Percentiles rank a stretch among this genome's conserved stretches.
Conservation (phyloP, 2,329 filamentous ascomycete species). For the Alternaria gansuensis region DNA sequence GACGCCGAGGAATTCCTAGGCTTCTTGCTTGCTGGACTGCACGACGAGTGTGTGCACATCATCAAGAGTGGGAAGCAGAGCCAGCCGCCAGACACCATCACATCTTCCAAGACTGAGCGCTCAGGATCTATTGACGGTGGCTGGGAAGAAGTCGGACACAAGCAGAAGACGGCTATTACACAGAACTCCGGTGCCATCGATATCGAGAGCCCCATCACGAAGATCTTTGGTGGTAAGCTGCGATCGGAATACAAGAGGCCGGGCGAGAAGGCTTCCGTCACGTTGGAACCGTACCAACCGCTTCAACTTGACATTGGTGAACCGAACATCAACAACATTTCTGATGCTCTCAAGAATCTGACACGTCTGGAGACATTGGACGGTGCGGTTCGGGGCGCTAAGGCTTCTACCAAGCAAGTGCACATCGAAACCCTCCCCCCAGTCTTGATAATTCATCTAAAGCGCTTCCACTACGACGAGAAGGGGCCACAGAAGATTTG, state of each 20-base stretch:
- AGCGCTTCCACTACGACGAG: slow-evolving; percentile 95
- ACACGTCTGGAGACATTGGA: slow-evolving; percentile 86
- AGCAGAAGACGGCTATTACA: slow-evolving; percentile 86
- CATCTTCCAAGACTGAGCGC: slow-evolving; percentile 58
- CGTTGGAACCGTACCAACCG: slow-evolving; percentile 90
- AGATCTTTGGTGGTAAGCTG: slow-evolving; percentile 91
- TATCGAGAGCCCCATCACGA: slow-evolving; percentile 83
- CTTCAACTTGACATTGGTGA: slow-evolving; percentile 94
- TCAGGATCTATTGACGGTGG: slow-evolving; percentile 65
- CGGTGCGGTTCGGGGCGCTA: slow-evolving; percentile 79
- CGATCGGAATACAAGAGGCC: slow-evolving; percentile 88
- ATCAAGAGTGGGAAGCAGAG: slow-evolving; percentile 65
- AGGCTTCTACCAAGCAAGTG: slow-evolving; percentile 88
- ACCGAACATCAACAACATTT: slow-evolving; percentile 84
- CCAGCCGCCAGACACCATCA: slow-evolving; percentile 37
- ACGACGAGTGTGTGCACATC: slow-evolving; percentile 87
- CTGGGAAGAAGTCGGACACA: slow-evolving; percentile 95
- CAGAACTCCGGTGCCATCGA: slow-evolving; percentile 80
- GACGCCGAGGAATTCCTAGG: slow-evolving; percentile 97
- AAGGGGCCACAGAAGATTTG: slow-evolving; percentile 95
- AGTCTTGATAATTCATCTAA: slow-evolving; percentile 92
- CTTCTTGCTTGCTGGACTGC: slow-evolving; percentile 88
- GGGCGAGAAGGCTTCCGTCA: slow-evolving; percentile 89
- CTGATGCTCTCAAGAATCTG: slow-evolving; percentile 86
- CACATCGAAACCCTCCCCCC: slow-evolving; percentile 92